These are phyloP conservation scores for Gymnopus androsaceus DNA, from an alignment of 1,284 basidiomycete genomes.

Conservation along the genomic window DNA sequence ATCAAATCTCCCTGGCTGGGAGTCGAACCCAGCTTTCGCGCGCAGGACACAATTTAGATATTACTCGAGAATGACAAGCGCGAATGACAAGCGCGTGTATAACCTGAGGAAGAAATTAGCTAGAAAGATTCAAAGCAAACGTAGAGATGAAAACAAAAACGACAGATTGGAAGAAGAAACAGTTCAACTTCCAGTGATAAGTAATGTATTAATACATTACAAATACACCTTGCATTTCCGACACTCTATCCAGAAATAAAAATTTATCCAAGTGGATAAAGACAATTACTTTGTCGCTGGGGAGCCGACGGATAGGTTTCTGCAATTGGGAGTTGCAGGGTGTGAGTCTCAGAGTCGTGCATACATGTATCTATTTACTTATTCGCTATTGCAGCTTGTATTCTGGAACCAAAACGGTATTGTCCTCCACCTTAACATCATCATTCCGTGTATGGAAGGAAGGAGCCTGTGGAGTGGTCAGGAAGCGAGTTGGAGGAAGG, in stretches of 20 bases:
- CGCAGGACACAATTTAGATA: too few species aligned
- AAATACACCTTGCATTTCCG: conserved; percentile 17
- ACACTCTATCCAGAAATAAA: conserved; percentile 23
- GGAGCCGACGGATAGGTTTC: conserved; percentile 10
- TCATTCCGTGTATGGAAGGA: conserved; percentile 6
- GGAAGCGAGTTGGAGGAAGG: too few species aligned
- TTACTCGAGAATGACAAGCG: too few species aligned
- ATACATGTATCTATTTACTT: neutral
- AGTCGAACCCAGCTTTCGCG: too few species aligned
- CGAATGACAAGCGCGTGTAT: too few species aligned
- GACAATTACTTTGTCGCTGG: conserved; percentile 21
- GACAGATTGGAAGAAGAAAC: too few species aligned
- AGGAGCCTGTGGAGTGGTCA: conserved; percentile 6
- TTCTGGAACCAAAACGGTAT: conserved; percentile 19
- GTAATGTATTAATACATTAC: too few species aligned
- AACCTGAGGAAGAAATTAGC: too few species aligned
- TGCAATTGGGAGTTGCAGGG: conserved; percentile 21
- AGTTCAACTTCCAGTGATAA: too few species aligned
- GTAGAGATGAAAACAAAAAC: too few species aligned
- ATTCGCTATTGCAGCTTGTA: conserved; percentile 3
- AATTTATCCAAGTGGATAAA: conserved; percentile 22
- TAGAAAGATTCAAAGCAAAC: too few species aligned
- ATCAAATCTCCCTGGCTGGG: too few species aligned
- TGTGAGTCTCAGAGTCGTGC: conserved; percentile 7
- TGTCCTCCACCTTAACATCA: conserved; percentile 7